Conservation (phyloP, 768 basidiomycete genomes). For the Russula earlei region DNA sequence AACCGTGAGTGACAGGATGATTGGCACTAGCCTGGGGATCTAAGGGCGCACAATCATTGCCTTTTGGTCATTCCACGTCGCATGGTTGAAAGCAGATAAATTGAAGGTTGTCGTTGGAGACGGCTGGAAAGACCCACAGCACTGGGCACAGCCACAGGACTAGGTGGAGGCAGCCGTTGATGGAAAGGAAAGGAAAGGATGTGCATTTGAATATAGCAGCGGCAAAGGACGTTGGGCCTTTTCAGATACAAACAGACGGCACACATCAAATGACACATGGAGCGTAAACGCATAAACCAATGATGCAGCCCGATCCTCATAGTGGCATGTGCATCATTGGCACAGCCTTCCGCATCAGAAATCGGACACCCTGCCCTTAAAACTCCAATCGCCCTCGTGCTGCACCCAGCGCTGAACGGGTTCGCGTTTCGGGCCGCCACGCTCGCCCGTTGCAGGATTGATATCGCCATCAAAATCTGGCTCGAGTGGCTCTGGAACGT, state of each 20-base stretch:
- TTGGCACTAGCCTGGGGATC: too few relatives aligned
- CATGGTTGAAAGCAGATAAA: too few relatives aligned
- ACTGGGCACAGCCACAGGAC: background rate
- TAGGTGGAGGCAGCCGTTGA: too few relatives aligned
- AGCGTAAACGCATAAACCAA: background rate
- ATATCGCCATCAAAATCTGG: constrained; percentile 72
- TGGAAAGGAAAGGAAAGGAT: too few relatives aligned
- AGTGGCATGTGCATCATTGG: too few relatives aligned
- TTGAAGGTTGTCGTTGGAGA: too few relatives aligned
- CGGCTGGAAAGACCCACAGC: too few relatives aligned
- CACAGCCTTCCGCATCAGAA: constrained; percentile 37
- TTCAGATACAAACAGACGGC: background rate
- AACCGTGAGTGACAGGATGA: too few relatives aligned
- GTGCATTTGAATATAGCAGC: background rate
- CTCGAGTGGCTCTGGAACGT: constrained; percentile 47
- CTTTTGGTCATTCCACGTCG: too few relatives aligned
- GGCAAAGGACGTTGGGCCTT: too few relatives aligned
- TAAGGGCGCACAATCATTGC: too few relatives aligned
- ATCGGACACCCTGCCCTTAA: constrained; percentile 81
- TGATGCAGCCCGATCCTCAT: background rate
- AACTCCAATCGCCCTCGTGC: constrained; percentile 77
- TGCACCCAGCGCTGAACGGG: constrained; percentile 55
- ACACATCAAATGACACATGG: background rate
- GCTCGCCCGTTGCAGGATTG: constrained; percentile 78
- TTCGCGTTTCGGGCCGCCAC: constrained; percentile 80